Conservation (phyloP, 139 green algal species). For the Pseudopediastrum boryanum region DNA sequence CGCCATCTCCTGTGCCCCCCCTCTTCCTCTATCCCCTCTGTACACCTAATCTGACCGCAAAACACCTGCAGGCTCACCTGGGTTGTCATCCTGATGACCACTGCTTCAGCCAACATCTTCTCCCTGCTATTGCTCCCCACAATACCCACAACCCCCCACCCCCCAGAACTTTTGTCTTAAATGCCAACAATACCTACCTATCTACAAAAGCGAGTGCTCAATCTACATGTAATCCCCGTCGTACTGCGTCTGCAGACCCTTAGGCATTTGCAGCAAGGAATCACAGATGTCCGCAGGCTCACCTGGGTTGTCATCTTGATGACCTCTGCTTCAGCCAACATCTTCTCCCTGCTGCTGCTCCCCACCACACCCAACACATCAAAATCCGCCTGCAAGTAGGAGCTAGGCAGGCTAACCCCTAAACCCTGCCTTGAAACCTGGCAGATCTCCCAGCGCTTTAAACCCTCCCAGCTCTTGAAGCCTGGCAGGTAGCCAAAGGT, state of each 20-base stretch:
- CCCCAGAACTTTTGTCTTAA: too few species aligned
- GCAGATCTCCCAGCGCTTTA: constrained; percentile 75
- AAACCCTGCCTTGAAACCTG: constrained; percentile 45
- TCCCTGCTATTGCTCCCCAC: constrained; percentile 8
- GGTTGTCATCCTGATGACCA: neutral
- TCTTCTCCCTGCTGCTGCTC: neutral
- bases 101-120: neutral
- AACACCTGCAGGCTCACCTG: too few species aligned
- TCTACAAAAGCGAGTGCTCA: too few species aligned
- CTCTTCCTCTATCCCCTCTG: too few species aligned
- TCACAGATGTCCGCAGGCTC: too few species aligned
- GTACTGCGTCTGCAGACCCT: too few species aligned
- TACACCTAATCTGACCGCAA: too few species aligned
- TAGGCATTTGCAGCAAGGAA: too few species aligned
- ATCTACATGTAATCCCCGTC: too few species aligned
- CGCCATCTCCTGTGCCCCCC: too few species aligned
- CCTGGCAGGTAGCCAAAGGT: neutral
- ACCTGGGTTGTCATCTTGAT: constrained; percentile 36
- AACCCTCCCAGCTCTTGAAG: neutral
- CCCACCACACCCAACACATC: constrained; percentile 51
- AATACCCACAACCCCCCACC: too few species aligned
- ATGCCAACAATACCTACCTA: too few species aligned
- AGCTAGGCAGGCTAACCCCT: constrained; percentile 43
- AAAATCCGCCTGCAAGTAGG: constrained; percentile 76
- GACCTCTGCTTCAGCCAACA: constrained; percentile 31